These are phyloP conservation scores for Pichia kluyveri DNA, from an alignment of 805 yeast species.

Conservation along the genomic window DNA sequence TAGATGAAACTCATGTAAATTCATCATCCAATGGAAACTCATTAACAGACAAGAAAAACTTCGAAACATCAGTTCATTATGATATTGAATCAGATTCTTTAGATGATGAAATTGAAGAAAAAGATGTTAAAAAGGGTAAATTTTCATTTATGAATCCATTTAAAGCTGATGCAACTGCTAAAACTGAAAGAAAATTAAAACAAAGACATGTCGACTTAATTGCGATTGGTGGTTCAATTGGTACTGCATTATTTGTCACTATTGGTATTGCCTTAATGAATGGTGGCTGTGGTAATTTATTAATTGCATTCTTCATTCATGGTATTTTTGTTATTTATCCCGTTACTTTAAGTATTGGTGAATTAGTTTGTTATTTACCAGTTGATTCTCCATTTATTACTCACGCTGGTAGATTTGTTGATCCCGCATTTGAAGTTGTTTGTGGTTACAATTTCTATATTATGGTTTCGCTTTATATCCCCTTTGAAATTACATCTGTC, in stretches of 20 bases:
- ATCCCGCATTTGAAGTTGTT: conserved; percentile 64
- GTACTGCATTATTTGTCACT: conserved; percentile 70
- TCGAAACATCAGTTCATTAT: not conserved
- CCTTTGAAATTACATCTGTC: conserved; percentile 76
- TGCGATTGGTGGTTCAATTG: conserved; percentile 76
- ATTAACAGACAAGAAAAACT: not conserved
- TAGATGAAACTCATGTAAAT: not conserved
- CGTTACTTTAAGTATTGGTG: conserved; percentile 67
- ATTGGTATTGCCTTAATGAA: conserved; percentile 54
- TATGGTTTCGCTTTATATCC: conserved; percentile 67
- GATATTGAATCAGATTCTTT: not conserved
- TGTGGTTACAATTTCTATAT: conserved; percentile 79
- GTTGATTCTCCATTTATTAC: conserved; percentile 69
- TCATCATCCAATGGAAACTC: not conserved
- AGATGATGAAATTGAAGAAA: not conserved
- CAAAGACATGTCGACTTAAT: conserved; percentile 72
- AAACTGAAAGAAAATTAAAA: conserved; percentile 36
- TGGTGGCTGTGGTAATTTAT: conserved; percentile 63
- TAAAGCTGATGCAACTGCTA: not conserved
- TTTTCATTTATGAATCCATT: not conserved
- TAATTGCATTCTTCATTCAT: conserved; percentile 62
- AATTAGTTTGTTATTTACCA: conserved; percentile 70
- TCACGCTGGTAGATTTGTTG: conserved; percentile 67
- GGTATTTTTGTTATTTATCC: conserved; percentile 52
- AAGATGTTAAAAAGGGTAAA: not conserved